Evolutionary conservation across 345 rosid genomes (phyloP).

Genomic region (Lepidium africanum): DNA sequence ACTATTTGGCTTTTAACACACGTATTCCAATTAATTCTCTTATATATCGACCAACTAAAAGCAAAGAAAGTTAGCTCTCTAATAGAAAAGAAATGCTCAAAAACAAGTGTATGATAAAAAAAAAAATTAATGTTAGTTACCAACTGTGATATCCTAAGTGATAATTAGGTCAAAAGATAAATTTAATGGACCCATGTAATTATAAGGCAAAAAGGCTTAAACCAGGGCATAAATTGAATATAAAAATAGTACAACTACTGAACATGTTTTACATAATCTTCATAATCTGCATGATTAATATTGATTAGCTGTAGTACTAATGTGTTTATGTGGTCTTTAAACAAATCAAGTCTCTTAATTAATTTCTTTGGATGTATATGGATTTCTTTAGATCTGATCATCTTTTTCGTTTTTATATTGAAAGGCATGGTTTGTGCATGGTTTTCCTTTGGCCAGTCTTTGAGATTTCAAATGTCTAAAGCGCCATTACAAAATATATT

Average conservation of each 20-base stretch:
- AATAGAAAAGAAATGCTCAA: too few relatives aligned
- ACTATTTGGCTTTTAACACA: too few relatives aligned
- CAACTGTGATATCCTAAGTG: not conserved
- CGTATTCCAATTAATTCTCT: too few relatives aligned
- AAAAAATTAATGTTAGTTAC: not conserved
- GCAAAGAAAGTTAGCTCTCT: too few relatives aligned
- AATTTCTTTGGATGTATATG: slow-evolving; percentile 3
- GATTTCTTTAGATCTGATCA: slow-evolving; percentile 22
- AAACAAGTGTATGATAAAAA: not conserved
- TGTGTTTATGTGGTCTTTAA: slow-evolving; percentile 12
- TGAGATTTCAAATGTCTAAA: too few relatives aligned
- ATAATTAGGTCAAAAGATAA: not conserved
- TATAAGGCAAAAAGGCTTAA: not conserved
- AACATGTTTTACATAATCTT: slow-evolving; percentile 22
- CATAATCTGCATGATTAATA: slow-evolving; percentile 17
- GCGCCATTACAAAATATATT: too few relatives aligned
- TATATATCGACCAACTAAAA: too few relatives aligned
- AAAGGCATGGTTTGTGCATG: slow-evolving; percentile 20
- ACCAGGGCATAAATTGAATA: not conserved
- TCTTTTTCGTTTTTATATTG: not conserved
- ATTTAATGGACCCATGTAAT: not conserved
- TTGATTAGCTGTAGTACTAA: slow-evolving; percentile 22
- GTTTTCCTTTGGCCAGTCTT: not conserved
- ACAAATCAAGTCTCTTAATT: slow-evolving; percentile 8
- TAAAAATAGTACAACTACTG: slow-evolving; percentile 11